Conservation (phyloP, 306 rosid species). For the Ochetophila trinervis region DNA sequence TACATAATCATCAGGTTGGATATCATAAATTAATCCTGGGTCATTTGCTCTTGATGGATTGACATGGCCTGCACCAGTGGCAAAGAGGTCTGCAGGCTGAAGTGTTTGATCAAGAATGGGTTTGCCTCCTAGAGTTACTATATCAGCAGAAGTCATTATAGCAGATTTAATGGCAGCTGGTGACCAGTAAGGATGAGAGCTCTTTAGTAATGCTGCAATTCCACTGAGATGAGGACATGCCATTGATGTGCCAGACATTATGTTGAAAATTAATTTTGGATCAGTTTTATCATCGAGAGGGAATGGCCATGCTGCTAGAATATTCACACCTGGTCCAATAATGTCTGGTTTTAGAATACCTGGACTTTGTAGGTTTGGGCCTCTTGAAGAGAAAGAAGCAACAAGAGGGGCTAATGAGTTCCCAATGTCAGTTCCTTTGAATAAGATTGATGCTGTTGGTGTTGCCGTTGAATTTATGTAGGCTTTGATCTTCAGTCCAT, state of each 20-base stretch:
- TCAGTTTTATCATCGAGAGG: slow-evolving; percentile 35
- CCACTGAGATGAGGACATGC: slow-evolving; percentile 87
- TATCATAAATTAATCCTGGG: slow-evolving; percentile 67
- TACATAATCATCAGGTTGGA: slow-evolving; percentile 62
- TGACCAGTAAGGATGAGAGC: slow-evolving; percentile 73
- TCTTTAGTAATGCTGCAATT: slow-evolving; percentile 69
- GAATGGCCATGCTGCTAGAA: slow-evolving; percentile 73
- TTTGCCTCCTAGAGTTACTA: slow-evolving; percentile 26
- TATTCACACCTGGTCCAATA: slow-evolving; percentile 57
- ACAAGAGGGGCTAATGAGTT: slow-evolving; percentile 46
- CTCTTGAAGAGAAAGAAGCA: slow-evolving; percentile 71
- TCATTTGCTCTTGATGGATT: slow-evolving; percentile 67
- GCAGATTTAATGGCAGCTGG: slow-evolving; percentile 84
- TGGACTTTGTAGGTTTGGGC: slow-evolving; percentile 62
- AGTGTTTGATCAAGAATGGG: slow-evolving; percentile 51
- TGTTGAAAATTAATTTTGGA: slow-evolving; percentile 49
- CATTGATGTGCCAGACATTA: slow-evolving; percentile 76
- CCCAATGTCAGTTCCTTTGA: slow-evolving; percentile 56
- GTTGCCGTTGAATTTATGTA: slow-evolving; percentile 56
- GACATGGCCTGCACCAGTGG: slow-evolving; percentile 75
- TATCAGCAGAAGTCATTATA: slow-evolving; percentile 65
- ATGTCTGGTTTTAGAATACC: slow-evolving; percentile 79
- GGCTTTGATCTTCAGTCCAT: slow-evolving; percentile 51
- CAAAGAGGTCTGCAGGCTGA: slow-evolving; percentile 52
- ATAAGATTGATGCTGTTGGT: slow-evolving; percentile 55